Base-by-base conservation (phyloP, 2,329 filamentous ascomycete species). In the Ophiostoma sp. region DNA sequence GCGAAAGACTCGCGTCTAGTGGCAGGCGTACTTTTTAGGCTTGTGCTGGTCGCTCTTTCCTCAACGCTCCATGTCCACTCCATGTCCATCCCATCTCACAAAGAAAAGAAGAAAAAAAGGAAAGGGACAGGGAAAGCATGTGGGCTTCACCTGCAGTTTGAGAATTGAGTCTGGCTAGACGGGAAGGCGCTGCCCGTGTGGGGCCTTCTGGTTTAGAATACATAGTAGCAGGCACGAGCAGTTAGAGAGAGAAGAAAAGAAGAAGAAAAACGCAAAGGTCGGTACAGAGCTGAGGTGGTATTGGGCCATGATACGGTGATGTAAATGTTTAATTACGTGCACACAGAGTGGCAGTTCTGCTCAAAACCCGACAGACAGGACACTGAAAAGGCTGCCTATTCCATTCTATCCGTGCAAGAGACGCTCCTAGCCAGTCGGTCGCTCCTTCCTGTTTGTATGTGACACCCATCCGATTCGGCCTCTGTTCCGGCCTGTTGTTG, bases 171-270 rank as follows among this genome's bases (percentile, higher is more conserved):
- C 31, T 8, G 7, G n/a, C 20, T 39, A 20, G 17, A 67, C 71
- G 71, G 71, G 71, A 72, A 72, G 71, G 69, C 69, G 67, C 69
- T 71, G 71, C 69, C 71, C 71, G 71, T 27, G 39, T 44, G 71
- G 70, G 20, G 48, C 44, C 44, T 48, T 52, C 4, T 52, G 17
- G 8, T 20, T 20, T 3, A 5, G 3, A 48, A 3, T 4, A 1
- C 20, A 48, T 1, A 5, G 1, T 39, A 8, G 1, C 36, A 39
- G 36, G 36, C 36, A 39, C n/a, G 48, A n/a, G 17, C 44, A 48
- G 44, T 48, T 17, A 3, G 15, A 41, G 15, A 10, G 15, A 15
- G 17, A 48, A n/a, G 20, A 7, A 48, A 48, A 48, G 13, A 48
- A n/a, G 44, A 20, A 2, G 6, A 48, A 15, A 6, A 13, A 57